Base-by-base conservation (phyloP, 257 asterid genomes). In the Solanum peruvianum region DNA sequence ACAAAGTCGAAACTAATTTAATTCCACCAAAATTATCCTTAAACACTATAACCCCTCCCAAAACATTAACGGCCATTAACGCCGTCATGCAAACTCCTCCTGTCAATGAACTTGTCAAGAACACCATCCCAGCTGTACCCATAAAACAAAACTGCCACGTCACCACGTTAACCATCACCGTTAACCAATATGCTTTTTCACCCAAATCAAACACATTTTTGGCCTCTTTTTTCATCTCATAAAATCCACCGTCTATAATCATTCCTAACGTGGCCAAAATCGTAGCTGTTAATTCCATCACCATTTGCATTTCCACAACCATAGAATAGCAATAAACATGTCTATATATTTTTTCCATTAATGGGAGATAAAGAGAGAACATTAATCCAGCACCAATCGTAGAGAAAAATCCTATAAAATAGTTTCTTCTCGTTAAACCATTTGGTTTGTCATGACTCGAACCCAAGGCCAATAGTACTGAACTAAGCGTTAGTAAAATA, bases 51-150 rank as follows among this genome's bases (percentile, higher is more conserved):
- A 94, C 96, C 1, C 98, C 98, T 0, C 91, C 93, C 11, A 89
- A 21, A 1, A 95, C 94, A 37, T 94, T 95, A 33, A 89, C 73
- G 3, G 88, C 93, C 92, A 92, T 25, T 45, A 94, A 77, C 76
- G 95, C 94, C 87, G 96, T 94, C 96, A 89, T 90, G 94, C 98
- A 94, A 1, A 93, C 88, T 89, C 96, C 96, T 0, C 98, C 92
- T 1, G 94, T 93, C 87, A 95, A 56, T 72, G 96, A 93, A 86
- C 95, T 90, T 77, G 98, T 94, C 87, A 95, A 27, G 86, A 95
- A 95, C 78, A 95, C 93, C 93, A 95, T 90, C 4, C 95, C 96
- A 2, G 95, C 95, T 0, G 96, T 94, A 15, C 98, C 96, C 92
- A 94, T 29, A 88, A 94, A 95, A 78, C 92, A 88, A 5, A 95